Evolutionary conservation across 139 green algal genomes (phyloP).

Genomic region (Pedinophyceae sp.): DNA sequence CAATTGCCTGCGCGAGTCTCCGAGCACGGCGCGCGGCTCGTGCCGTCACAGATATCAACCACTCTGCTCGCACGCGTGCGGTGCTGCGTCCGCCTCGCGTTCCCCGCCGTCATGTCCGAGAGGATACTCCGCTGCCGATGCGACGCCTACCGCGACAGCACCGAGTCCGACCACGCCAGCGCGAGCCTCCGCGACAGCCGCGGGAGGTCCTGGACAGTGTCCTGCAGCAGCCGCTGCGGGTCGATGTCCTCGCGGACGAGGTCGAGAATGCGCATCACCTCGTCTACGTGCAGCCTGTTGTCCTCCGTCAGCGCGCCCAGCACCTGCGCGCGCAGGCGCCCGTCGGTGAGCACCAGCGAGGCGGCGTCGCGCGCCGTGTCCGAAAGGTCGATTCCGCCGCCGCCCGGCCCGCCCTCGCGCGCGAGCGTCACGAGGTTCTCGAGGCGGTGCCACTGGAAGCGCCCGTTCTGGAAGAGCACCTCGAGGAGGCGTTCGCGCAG

Average conservation of each 20-base stretch:
- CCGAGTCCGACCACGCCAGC: constrained; percentile 32
- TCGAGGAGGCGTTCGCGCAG: constrained; percentile 83
- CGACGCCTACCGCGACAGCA: constrained; percentile 28
- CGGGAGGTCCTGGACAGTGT: constrained; percentile 21
- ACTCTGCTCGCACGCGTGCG: no score
- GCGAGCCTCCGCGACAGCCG: constrained; percentile 25
- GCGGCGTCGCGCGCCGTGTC: constrained; percentile 61
- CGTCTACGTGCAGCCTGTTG: constrained; percentile 74
- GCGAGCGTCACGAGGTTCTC: constrained; percentile 88
- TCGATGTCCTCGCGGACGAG: constrained; percentile 32
- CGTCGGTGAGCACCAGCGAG: constrained; percentile 20
- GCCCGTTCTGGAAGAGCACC: constrained; percentile 69
- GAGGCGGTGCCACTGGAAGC: constrained; percentile 90
- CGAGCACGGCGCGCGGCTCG: no score
- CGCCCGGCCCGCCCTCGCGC: constrained; percentile 24
- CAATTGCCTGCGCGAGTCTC: no score
- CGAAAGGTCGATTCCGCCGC: constrained; percentile 60
- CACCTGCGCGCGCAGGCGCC: constrained; percentile 48
- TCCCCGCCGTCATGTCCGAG: no score
- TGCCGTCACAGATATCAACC: no score
- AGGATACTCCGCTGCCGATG: no score
- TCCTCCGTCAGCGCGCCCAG: constrained; percentile 87
- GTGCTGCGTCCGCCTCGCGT: no score
- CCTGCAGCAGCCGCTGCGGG: constrained; percentile 35
- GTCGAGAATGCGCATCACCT: constrained; percentile 14